Evolutionary conservation across 805 yeast species (phyloP).

Genomic region (Priceomyces fermenticarens): DNA sequence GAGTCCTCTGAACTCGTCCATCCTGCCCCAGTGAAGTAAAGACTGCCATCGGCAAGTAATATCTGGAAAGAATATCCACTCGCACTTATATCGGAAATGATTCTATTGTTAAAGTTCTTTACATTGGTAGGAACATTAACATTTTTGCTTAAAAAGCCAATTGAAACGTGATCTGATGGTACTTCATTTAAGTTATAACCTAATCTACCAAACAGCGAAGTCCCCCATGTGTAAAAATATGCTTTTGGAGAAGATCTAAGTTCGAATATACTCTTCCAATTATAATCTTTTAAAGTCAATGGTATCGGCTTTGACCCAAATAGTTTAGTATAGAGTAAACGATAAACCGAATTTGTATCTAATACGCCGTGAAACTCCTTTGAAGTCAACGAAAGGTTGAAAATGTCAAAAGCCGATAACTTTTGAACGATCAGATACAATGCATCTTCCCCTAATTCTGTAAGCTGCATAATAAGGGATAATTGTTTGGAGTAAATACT

Average conservation of each 20-base stretch:
- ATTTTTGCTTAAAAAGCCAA: constrained; percentile 18
- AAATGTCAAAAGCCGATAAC: constrained; percentile 38
- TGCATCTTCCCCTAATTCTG: constrained; percentile 40
- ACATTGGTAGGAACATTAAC: constrained; percentile 39
- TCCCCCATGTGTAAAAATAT: constrained; percentile 52
- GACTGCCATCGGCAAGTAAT: constrained; percentile 51
- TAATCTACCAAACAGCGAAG: constrained; percentile 40
- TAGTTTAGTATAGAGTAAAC: constrained; percentile 37
- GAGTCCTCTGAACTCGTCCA: constrained; percentile 16
- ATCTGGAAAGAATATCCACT: constrained; percentile 67
- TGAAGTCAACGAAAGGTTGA: constrained; percentile 36
- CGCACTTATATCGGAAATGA: constrained; percentile 49
- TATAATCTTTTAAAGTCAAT: constrained; percentile 31
- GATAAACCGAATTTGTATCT: constrained; percentile 30
- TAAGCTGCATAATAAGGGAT: constrained; percentile 13
- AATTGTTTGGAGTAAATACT: too few species aligned
- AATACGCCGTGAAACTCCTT: constrained; percentile 28
- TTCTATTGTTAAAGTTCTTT: constrained; percentile 27
- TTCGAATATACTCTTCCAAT: constrained; percentile 51
- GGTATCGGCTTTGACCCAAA: constrained; percentile 47
- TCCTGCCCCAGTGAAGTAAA: constrained; percentile 50
- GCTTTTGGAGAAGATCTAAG: constrained; percentile 32
- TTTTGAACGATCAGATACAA: constrained; percentile 30
- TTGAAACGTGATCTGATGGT: constrained; percentile 18
- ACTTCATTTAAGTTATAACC: constrained; percentile 37